These are phyloP conservation scores for Pythium dissimile DNA, from an alignment of 352 stramenopile genomes.

Conservation along the genomic window DNA sequence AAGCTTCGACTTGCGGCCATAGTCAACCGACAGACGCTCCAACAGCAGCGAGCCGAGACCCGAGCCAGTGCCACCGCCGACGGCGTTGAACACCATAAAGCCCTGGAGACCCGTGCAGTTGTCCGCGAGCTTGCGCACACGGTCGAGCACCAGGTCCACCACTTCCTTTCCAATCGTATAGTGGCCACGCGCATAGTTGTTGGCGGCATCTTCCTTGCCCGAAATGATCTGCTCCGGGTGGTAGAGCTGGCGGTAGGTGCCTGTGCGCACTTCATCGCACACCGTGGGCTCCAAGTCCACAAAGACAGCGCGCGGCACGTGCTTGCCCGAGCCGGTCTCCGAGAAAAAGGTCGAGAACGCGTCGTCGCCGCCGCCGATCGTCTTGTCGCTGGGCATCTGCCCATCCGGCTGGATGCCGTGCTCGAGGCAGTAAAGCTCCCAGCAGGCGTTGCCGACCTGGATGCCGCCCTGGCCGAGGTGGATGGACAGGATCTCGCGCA, in stretches of 20 bases:
- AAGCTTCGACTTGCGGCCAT: constrained; percentile 97
- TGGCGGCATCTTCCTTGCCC: constrained; percentile 93
- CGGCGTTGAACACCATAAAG: constrained; percentile 97
- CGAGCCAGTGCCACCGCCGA: constrained; percentile 96
- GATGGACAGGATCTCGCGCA: constrained; percentile 96
- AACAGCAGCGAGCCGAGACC: constrained; percentile 96
- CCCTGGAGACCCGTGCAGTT: constrained; percentile 97
- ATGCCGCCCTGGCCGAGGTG: constrained; percentile 89
- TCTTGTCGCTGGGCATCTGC: constrained; percentile 57
- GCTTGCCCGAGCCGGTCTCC: constrained; percentile 87
- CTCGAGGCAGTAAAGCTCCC: constrained; percentile 80
- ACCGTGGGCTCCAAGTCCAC: constrained; percentile 96
- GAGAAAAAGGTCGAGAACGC: constrained; percentile 93
- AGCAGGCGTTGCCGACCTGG: constrained; percentile 85
- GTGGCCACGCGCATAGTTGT: constrained; percentile 89
- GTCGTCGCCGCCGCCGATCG: constrained; percentile 53
- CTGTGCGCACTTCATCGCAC: constrained; percentile 93
- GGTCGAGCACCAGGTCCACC: constrained; percentile 96
- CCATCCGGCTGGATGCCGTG: constrained; percentile 93
- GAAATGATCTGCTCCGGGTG: constrained; percentile 97
- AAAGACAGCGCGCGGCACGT: constrained; percentile 94
- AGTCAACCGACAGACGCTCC: constrained; percentile 96
- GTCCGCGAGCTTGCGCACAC: constrained; percentile 95
- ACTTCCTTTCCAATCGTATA: constrained; percentile 95
- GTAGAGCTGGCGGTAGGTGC: constrained; percentile 95